Percentiles rank a stretch among this genome's conserved stretches.
These are phyloP conservation scores for Brassica juncea DNA, from an alignment of 345 rosid genomes.

Conservation along the genomic window DNA sequence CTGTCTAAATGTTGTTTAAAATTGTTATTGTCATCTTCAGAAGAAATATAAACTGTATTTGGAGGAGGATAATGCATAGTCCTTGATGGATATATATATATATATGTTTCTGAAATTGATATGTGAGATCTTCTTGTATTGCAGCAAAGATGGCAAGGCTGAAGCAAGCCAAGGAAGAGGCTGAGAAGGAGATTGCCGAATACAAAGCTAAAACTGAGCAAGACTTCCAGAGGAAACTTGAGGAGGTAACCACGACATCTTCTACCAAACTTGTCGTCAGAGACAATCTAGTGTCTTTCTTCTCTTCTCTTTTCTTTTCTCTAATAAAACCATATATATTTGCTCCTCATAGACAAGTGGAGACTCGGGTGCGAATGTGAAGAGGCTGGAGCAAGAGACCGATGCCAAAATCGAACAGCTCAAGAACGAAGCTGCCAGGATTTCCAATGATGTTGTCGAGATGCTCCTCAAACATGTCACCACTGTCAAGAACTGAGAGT, in stretches of 20 bases:
- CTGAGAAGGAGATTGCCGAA: slow-evolving; percentile 77
- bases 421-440: slow-evolving; percentile 55
- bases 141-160: slow-evolving; percentile 78
- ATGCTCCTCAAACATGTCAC: slow-evolving; percentile 92
- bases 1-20: too few species aligned
- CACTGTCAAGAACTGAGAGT: slow-evolving; percentile 67
- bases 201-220: slow-evolving; percentile 74
- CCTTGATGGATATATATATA: not conserved
- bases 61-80: too few species aligned
- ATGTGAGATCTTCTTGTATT: not conserved
- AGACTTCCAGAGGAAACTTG: slow-evolving; percentile 78
- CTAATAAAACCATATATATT: too few species aligned
- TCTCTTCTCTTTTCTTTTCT: not conserved
- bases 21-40: too few species aligned
- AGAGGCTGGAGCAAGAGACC: slow-evolving; percentile 87
- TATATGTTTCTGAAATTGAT: not conserved
- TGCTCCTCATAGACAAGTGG: slow-evolving; percentile 56
- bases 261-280: not conserved
- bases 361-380: slow-evolving; percentile 93
- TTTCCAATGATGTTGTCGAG: slow-evolving; percentile 70
- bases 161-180: slow-evolving; percentile 97
- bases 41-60: too few species aligned
- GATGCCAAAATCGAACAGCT: slow-evolving; percentile 63
- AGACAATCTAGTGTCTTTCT: not conserved
- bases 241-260: slow-evolving; percentile 52